Percentiles rank a stretch among this genome's conserved stretches.
Conservation (phyloP, 306 rosid genomes). For the Rubus idaeus region DNA sequence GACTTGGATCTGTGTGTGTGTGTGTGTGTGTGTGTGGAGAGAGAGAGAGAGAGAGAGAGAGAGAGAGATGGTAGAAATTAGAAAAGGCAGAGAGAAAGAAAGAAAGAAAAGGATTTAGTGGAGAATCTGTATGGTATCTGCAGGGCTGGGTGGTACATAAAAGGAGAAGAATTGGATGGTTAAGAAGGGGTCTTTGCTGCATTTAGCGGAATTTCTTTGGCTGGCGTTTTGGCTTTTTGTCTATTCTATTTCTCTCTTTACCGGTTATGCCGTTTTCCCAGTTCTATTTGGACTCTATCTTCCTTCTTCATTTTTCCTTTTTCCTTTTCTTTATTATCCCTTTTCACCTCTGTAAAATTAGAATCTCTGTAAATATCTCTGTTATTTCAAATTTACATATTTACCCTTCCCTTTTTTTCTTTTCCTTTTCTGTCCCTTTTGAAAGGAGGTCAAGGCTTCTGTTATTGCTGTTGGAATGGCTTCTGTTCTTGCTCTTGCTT, state of each 20-base stretch:
- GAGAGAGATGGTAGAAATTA: slow-evolving; percentile 1
- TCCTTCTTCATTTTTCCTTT: not conserved
- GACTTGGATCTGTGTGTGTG: slow-evolving; percentile 29
- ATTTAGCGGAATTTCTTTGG: slow-evolving; percentile 30
- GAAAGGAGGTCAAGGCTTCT: too few species aligned
- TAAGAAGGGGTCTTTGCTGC: slow-evolving; percentile 36
- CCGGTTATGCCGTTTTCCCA: slow-evolving; percentile 30
- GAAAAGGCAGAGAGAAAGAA: slow-evolving; percentile 2
- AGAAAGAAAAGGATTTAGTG: slow-evolving; percentile 28
- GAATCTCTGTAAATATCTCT: too few species aligned
- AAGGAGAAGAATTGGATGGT: slow-evolving; percentile 53
- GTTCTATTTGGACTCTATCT: not conserved
- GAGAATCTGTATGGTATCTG: slow-evolving; percentile 52
- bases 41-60: slow-evolving; percentile 7
- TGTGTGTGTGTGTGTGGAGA: too few species aligned
- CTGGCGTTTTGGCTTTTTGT: slow-evolving; percentile 23
- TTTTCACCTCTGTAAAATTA: too few species aligned
- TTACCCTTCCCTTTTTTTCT: too few species aligned
- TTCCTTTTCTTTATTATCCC: not conserved
- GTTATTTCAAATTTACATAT: too few species aligned
- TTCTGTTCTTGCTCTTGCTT: too few species aligned
- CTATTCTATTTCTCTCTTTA: slow-evolving; percentile 16
- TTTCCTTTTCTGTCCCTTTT: too few species aligned
- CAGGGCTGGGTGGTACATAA: slow-evolving; percentile 35
- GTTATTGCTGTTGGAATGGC: too few species aligned